Conservation (phyloP, 2,329 filamentous ascomycete species). For the Pyricularia sp. region DNA sequence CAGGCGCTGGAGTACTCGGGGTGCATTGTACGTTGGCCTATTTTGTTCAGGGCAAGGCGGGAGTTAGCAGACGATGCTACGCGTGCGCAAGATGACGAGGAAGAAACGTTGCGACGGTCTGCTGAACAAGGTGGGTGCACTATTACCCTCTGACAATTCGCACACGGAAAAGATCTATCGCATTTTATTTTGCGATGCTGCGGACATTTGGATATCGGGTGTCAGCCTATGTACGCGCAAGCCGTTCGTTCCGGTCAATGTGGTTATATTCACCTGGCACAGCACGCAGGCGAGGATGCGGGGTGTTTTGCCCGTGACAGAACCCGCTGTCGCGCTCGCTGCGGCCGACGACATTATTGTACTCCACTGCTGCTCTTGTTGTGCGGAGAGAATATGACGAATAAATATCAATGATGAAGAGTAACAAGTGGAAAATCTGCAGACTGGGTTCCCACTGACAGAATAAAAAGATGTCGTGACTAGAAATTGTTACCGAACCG, state of each 20-base stretch:
- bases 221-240: neutral
- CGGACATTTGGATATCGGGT: neutral
- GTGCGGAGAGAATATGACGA: neutral
- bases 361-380: neutral
- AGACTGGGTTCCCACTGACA: neutral
- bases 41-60: neutral
- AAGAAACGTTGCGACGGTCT: neutral
- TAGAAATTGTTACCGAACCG: neutral
- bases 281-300: constrained; percentile 45
- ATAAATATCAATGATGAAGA: neutral
- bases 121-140: neutral
- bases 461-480: neutral
- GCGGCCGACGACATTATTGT: constrained; percentile 7
- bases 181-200: constrained; percentile 47
- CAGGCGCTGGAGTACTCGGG: constrained; percentile 50
- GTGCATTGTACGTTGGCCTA: constrained; percentile 51
- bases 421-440: neutral
- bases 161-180: constrained; percentile 48
- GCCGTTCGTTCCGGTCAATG: neutral
- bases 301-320: constrained; percentile 23
- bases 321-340: constrained; percentile 4
- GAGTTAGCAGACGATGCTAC: neutral
- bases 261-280: constrained; percentile 29
- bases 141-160: constrained; percentile 49
- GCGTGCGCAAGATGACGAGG: neutral